phyloP scores from a whole-genome alignment of 345 rosid species.

The Arabidopsis thaliana region DNA sequence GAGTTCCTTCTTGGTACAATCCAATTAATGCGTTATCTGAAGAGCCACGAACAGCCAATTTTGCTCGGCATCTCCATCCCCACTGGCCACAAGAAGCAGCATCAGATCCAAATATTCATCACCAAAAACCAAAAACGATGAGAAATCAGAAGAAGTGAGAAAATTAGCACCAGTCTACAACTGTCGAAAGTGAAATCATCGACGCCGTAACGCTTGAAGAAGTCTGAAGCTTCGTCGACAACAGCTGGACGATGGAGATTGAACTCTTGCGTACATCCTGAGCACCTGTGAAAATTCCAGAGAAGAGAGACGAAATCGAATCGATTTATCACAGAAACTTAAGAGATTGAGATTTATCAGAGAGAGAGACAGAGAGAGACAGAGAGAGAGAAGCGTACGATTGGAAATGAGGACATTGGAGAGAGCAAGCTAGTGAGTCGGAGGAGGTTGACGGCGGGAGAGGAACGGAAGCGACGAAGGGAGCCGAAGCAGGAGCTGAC shows the following conservation, averaged over 20 bases:
- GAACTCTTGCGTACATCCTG: slow-evolving; percentile 91
- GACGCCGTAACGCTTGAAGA: slow-evolving; percentile 67
- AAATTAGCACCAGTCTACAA: slow-evolving; percentile 62
- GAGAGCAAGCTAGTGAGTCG: slow-evolving; percentile 61
- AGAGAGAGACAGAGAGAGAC: not conserved
- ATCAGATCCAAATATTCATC: not conserved
- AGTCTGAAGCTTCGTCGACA: slow-evolving; percentile 73
- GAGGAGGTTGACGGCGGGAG: slow-evolving; percentile 41
- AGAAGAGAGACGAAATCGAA: slow-evolving; percentile 13
- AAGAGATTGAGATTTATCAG: slow-evolving; percentile 2
- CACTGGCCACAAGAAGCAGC: slow-evolving; percentile 55
- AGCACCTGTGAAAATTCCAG: slow-evolving; percentile 61
- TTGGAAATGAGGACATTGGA: slow-evolving; percentile 84
- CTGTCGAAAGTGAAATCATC: slow-evolving; percentile 87
- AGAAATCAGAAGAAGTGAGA: not conserved
- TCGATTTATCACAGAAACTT: not conserved
- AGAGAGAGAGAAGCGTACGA: slow-evolving; percentile 50
- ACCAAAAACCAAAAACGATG: slow-evolving; percentile 13
- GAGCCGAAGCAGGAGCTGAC: slow-evolving; percentile 37
- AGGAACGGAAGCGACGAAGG: slow-evolving; percentile 35
- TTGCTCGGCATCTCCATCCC: slow-evolving; percentile 97
- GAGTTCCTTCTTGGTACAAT: slow-evolving; percentile 88
- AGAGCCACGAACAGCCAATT: slow-evolving; percentile 87
- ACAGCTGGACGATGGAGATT: slow-evolving; percentile 77
- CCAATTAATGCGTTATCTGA: slow-evolving; percentile 73